These are phyloP conservation scores for Lobosporangium transversale DNA, from an alignment of 192 early-diverging fungal species.

Conservation along the genomic window DNA sequence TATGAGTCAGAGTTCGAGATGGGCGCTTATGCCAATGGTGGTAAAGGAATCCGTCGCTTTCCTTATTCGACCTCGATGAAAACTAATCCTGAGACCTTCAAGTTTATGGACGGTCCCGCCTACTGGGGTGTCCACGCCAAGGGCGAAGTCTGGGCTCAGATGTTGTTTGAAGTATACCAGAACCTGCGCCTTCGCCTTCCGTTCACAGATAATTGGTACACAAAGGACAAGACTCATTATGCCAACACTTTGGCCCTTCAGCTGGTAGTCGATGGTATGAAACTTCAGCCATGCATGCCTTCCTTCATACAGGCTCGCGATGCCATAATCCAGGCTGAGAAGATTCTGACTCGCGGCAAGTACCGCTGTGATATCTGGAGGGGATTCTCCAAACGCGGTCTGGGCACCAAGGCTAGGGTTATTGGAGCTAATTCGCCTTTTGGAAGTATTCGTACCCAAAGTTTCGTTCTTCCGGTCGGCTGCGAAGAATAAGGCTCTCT, in stretches of 20 bases:
- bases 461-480: conserved; percentile 57
- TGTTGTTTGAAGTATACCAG: conserved; percentile 89
- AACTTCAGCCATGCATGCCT: conserved; percentile 81
- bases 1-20: conserved; percentile 78
- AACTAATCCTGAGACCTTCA: conserved; percentile 86
- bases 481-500: conserved; percentile 5
- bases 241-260: conserved; percentile 78
- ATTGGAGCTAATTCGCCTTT: conserved; percentile 69
- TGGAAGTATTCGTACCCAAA: conserved; percentile 65
- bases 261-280: conserved; percentile 79
- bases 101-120: conserved; percentile 75
- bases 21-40: conserved; percentile 84
- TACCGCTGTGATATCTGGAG: conserved; percentile 78
- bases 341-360: conserved; percentile 69
- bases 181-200: conserved; percentile 69
- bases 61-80: conserved; percentile 80
- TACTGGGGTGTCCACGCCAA: conserved; percentile 95
- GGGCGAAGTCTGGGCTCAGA: conserved; percentile 94
- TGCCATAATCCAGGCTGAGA: conserved; percentile 76
- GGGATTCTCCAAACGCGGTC: conserved; percentile 90
- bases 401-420: conserved; percentile 78
- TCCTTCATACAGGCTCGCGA: conserved; percentile 78
- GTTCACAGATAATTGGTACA: conserved; percentile 68
- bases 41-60: conserved; percentile 88
- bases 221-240: conserved; percentile 52